Percentiles rank a stretch among this genome's conserved stretches.
phyloP scores from a whole-genome alignment of 768 basidiomycete genomes.

The Tricholomella constricta region DNA sequence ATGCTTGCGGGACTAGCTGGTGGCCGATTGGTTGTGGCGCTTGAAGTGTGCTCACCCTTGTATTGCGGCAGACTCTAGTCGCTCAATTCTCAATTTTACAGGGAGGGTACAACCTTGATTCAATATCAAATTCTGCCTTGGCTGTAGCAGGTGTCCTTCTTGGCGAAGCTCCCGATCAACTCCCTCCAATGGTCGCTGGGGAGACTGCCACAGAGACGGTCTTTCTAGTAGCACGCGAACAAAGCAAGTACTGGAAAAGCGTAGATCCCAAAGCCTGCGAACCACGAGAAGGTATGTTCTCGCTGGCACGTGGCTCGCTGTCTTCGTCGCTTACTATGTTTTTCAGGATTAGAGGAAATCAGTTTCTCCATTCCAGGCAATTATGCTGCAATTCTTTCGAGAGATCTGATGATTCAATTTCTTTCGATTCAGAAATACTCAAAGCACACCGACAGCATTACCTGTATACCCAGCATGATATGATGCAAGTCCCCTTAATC shows the following conservation, averaged over 20 bases:
- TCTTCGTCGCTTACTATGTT: slow-evolving; percentile 6
- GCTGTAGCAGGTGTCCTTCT: slow-evolving; percentile 89
- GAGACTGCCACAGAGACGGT: slow-evolving; percentile 88
- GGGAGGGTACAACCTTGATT: slow-evolving; percentile 95
- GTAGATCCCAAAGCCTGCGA: slow-evolving; percentile 82
- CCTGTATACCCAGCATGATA: slow-evolving; percentile 70
- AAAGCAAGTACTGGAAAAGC: slow-evolving; percentile 90
- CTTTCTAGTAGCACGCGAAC: slow-evolving; percentile 83
- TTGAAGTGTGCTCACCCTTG: slow-evolving; percentile 69
- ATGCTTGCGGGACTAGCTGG: slow-evolving; percentile 89
- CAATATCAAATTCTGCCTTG: slow-evolving; percentile 84
- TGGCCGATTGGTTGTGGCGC: slow-evolving; percentile 87
- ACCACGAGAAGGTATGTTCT: slow-evolving; percentile 66
- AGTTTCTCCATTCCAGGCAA: slow-evolving; percentile 71
- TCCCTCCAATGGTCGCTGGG: slow-evolving; percentile 72
- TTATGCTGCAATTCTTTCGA: neutral
- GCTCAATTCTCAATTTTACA: slow-evolving; percentile 30
- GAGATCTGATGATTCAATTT: neutral
- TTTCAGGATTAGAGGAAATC: slow-evolving; percentile 60
- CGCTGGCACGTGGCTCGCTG: neutral
- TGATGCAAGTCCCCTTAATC: slow-evolving; percentile 83
- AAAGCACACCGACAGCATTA: slow-evolving; percentile 89
- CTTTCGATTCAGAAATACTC: slow-evolving; percentile 62
- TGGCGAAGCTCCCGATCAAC: slow-evolving; percentile 80
- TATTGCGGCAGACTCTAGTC: neutral